Evolutionary conservation across 306 rosid species (phyloP).

Genomic region (Mucuna pruriens): DNA sequence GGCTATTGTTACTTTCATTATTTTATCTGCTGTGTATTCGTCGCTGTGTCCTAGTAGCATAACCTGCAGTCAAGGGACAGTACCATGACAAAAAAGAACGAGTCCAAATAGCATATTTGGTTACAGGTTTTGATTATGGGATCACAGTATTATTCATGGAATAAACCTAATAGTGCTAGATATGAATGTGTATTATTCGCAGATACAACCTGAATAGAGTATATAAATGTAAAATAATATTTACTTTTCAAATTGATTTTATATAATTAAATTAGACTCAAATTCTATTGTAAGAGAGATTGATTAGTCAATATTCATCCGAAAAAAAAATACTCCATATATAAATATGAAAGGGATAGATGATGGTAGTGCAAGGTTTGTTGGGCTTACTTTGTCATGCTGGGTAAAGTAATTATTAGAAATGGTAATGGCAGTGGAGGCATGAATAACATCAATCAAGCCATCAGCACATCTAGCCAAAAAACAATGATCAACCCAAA

Average conservation of each 20-base stretch:
- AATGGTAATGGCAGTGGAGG: slow-evolving; percentile 77
- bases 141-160: too few relatives aligned
- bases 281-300: too few relatives aligned
- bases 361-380: not conserved
- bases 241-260: too few relatives aligned
- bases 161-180: too few relatives aligned
- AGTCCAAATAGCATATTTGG: not conserved
- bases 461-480: slow-evolving; percentile 63
- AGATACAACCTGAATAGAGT: too few relatives aligned
- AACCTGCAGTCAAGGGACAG: slow-evolving; percentile 54
- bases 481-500: slow-evolving; percentile 87
- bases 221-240: too few relatives aligned
- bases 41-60: slow-evolving; percentile 88
- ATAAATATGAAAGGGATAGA: not conserved
- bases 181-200: too few relatives aligned
- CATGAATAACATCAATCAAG: slow-evolving; percentile 68
- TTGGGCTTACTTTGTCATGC: slow-evolving; percentile 69
- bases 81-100: not conserved
- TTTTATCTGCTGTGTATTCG: slow-evolving; percentile 55
- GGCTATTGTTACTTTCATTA: slow-evolving; percentile 55
- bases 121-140: not conserved
- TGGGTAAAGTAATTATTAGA: slow-evolving; percentile 79
- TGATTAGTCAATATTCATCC: not conserved
- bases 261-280: too few relatives aligned
- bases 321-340: not conserved